A percentile compares a stretch with the other conserved stretches of the same genome.
Conservation (phyloP, 768 basidiomycete genomes). For the Rubroboletus satanas region DNA sequence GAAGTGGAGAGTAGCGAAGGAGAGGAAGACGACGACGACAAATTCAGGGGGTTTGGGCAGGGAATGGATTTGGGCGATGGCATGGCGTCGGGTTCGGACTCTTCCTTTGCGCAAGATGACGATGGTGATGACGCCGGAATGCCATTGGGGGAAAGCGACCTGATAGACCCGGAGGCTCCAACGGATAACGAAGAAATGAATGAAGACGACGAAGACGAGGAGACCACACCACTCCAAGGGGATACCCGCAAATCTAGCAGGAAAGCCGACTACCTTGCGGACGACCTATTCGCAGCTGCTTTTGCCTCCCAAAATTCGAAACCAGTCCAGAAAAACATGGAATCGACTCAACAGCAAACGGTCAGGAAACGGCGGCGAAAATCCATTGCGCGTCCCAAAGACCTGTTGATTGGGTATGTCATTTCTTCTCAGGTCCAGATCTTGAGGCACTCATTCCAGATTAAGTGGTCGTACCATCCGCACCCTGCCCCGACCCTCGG, state of each 20-base stretch:
- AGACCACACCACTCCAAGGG: background rate
- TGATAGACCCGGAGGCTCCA: conserved; percentile 10
- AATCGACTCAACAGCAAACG: conserved; percentile 22
- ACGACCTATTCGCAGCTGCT: conserved; percentile 59
- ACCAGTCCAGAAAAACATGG: conserved; percentile 14
- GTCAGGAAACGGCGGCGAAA: conserved; percentile 31
- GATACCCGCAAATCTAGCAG: conserved; percentile 19
- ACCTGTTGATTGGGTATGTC: conserved; percentile 51
- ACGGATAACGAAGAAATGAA: conserved; percentile 21
- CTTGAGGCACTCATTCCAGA: conserved; percentile 2
- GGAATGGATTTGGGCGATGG: conserved; percentile 11
- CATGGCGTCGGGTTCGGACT: conserved; percentile 12
- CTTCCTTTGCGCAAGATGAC: conserved; percentile 13
- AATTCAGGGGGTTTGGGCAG: conserved; percentile 5
- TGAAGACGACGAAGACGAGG: conserved; percentile 10
- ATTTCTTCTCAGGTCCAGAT: background rate
- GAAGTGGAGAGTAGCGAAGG: conserved; percentile 19
- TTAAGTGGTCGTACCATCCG: conserved; percentile 53
- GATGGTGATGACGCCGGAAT: conserved; percentile 13
- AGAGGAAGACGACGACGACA: conserved; percentile 21
- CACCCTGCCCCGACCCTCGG: conserved; percentile 35
- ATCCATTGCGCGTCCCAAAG: conserved; percentile 39
- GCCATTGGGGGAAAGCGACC: conserved; percentile 5
- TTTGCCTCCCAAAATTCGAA: conserved; percentile 37
- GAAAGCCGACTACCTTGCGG: conserved; percentile 56